Conservation (phyloP, 2,329 filamentous ascomycete genomes). For the Aureobasidium sp. region DNA sequence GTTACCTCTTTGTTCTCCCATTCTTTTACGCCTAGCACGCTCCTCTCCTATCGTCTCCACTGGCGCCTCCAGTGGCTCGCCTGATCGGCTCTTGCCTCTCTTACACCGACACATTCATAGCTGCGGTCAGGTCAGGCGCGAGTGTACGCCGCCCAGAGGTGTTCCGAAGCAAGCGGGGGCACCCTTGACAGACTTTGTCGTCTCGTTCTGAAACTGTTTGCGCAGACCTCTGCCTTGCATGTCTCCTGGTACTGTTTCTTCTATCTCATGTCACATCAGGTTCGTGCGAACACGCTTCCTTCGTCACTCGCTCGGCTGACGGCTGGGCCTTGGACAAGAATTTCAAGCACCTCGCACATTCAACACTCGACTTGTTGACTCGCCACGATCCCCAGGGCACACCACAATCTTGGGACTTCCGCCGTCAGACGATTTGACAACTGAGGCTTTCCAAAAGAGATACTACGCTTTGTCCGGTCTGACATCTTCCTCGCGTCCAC, state of each 20-base stretch:
- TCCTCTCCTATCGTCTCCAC: no score
- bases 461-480: no score
- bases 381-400: no score
- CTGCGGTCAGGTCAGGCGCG: neutral
- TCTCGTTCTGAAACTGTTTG: no score
- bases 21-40: neutral
- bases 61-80: neutral
- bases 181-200: neutral
- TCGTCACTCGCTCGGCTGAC: slow-evolving; percentile 23
- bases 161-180: neutral
- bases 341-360: neutral
- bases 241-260: no score
- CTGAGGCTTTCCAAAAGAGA: no score
- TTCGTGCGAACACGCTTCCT: slow-evolving; percentile 25
- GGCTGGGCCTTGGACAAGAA: neutral
- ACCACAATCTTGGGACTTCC: no score
- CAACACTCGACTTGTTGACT: neutral
- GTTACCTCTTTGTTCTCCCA: neutral
- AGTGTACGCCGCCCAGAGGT: neutral
- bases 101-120: neutral
- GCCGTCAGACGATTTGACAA: no score
- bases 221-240: no score
- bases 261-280: no score
- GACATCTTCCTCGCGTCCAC: no score
- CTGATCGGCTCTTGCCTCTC: no score